These are phyloP conservation scores for Coelastrella sp. DNA, from an alignment of 139 green algal species.

Conservation along the genomic window DNA sequence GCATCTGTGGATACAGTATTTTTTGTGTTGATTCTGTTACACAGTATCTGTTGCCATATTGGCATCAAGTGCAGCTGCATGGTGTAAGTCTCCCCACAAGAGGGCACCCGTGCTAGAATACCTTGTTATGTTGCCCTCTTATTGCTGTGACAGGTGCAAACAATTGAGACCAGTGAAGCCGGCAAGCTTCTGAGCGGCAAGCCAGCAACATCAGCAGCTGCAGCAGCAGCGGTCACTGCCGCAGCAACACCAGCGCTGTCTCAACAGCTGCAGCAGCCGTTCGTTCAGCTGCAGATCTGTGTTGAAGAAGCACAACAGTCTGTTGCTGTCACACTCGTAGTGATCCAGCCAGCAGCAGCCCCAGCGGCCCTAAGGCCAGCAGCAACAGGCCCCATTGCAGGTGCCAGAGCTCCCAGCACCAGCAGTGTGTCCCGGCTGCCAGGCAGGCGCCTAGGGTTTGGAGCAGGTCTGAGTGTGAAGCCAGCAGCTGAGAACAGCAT, in stretches of 20 bases:
- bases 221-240: conserved; percentile 1
- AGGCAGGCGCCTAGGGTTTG: conserved; percentile 13
- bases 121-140: neutral
- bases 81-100: no score
- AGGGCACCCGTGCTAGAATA: no score
- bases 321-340: neutral
- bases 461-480: neutral
- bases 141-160: neutral
- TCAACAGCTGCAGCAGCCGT: neutral
- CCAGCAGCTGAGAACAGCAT: neutral
- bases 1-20: no score
- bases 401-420: conserved; percentile 16
- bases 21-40: no score
- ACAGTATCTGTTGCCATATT: no score
- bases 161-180: conserved; percentile 13
- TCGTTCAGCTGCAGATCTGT: neutral
- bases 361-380: neutral
- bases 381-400: conserved; percentile 30
- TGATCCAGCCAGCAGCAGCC: neutral
- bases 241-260: conserved; percentile 13
- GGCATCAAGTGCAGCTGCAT: no score
- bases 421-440: neutral
- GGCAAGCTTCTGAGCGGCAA: conserved; percentile 12
- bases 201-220: neutral
- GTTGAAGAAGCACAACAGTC: conserved; percentile 3